A percentile compares a stretch with the other conserved stretches of the same genome.
Evolutionary conservation across 768 basidiomycete species (phyloP).

Genomic region (Amanita jacksonii): DNA sequence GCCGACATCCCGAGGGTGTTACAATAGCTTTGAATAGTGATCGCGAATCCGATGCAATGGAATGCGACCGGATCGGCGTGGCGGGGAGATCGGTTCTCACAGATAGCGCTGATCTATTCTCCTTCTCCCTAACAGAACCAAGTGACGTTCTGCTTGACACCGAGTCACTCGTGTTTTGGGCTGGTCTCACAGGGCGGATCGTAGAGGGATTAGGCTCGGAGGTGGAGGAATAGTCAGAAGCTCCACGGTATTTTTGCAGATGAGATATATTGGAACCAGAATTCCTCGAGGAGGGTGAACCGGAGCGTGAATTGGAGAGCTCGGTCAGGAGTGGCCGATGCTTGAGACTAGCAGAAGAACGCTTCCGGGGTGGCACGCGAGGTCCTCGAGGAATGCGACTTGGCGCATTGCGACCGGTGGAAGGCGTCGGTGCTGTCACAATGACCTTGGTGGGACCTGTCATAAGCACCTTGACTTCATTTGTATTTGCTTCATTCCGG

Average conservation of each 20-base stretch:
- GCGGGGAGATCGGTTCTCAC: conserved; percentile 31
- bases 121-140: conserved; percentile 21
- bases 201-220: too few relatives aligned
- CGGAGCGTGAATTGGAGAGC: conserved; percentile 14
- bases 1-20: conserved; percentile 35
- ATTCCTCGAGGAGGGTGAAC: conserved; percentile 13
- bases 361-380: conserved; percentile 25
- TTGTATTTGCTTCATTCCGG: conserved; percentile 13
- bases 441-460: conserved; percentile 41
- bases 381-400: conserved; percentile 36
- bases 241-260: conserved; percentile 20
- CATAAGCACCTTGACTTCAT: conserved; percentile 34
- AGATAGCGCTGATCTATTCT: conserved; percentile 27
- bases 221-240: too few relatives aligned
- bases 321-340: conserved; percentile 21
- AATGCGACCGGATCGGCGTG: conserved; percentile 36
- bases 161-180: conserved; percentile 9
- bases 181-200: conserved; percentile 11
- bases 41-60: conserved; percentile 19
- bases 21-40: conserved; percentile 29
- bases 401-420: conserved; percentile 22
- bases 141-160: conserved; percentile 11
- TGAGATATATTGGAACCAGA: conserved; percentile 19
- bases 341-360: conserved; percentile 17
- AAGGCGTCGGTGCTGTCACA: conserved; percentile 45